Evolutionary conservation across 2,329 filamentous ascomycete species (phyloP).

Genomic region (Monosporascus ibericus): DNA sequence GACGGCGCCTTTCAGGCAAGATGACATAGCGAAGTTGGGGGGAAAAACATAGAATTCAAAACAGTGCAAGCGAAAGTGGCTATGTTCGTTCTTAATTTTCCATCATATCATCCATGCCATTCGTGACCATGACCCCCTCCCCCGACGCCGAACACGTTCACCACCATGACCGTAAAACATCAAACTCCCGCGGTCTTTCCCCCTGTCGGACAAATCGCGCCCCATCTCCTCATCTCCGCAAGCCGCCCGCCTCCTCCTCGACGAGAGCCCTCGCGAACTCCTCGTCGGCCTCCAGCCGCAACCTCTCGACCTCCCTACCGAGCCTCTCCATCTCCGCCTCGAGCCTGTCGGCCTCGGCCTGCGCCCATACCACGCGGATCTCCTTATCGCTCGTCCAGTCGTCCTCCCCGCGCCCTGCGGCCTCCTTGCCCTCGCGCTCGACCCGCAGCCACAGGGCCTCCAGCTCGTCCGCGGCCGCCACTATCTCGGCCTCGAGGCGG

Average conservation of each 20-base stretch:
- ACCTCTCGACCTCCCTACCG: slow-evolving; percentile 16
- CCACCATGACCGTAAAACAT: too few relatives aligned
- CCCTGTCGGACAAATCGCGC: background rate
- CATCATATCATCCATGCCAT: too few relatives aligned
- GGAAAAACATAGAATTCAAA: too few relatives aligned
- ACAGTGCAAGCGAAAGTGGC: too few relatives aligned
- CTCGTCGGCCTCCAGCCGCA: slow-evolving; percentile 41
- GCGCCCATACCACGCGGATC: slow-evolving; percentile 1
- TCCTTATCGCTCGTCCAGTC: slow-evolving; percentile 2
- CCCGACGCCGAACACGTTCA: too few relatives aligned
- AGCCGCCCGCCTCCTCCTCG: slow-evolving; percentile 17
- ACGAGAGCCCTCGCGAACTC: slow-evolving; percentile 39
- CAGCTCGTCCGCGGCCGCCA: slow-evolving; percentile 21
- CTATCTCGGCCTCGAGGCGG: slow-evolving; percentile 28
- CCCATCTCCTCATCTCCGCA: background rate
- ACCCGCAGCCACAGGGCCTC: slow-evolving; percentile 16
- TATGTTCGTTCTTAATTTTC: too few relatives aligned
- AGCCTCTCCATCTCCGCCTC: slow-evolving; percentile 25
- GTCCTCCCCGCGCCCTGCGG: slow-evolving; percentile 2
- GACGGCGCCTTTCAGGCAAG: too few relatives aligned
- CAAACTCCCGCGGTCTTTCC: background rate
- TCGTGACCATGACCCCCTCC: too few relatives aligned
- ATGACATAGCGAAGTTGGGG: too few relatives aligned
- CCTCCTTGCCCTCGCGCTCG: slow-evolving; percentile 7
- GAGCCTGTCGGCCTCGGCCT: slow-evolving; percentile 19